Percentiles rank a stretch among this genome's conserved stretches.
Evolutionary conservation across 306 rosid genomes (phyloP).

Genomic region (Sophora flavescens): DNA sequence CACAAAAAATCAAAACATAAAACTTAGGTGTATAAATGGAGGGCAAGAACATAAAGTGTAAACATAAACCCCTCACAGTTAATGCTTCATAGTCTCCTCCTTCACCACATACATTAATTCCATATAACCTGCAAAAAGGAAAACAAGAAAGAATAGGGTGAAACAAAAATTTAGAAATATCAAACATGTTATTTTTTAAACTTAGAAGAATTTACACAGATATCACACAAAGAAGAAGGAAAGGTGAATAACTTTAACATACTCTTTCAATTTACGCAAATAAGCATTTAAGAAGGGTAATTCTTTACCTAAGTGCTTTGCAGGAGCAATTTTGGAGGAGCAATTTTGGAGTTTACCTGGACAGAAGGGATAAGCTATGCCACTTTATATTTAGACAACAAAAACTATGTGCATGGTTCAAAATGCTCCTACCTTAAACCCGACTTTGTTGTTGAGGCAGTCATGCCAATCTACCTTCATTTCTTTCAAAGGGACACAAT

Average conservation of each 20-base stretch:
- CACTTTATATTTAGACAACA: conserved; percentile 11
- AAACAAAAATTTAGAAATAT: conserved; percentile 23
- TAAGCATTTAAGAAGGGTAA: conserved; percentile 69
- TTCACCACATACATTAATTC: conserved; percentile 95
- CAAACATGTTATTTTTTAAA: conserved; percentile 17
- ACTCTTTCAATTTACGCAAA: no score
- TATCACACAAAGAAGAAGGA: conserved; percentile 35
- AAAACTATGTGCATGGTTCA: conserved; percentile 20
- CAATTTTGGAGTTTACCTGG: background rate
- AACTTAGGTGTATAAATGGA: no score
- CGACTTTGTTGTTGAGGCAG: conserved; percentile 91
- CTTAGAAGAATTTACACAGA: conserved; percentile 31
- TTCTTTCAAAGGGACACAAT: conserved; percentile 89
- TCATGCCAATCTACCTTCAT: conserved; percentile 95
- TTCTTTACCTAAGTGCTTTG: conserved; percentile 94
- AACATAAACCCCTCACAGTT: conserved; percentile 66
- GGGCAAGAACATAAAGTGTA: background rate
- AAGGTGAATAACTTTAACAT: conserved; percentile 43
- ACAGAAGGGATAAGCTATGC: conserved; percentile 14
- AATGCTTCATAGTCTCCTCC: conserved; percentile 98
- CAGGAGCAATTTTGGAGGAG: conserved; percentile 59
- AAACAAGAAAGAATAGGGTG: conserved; percentile 10
- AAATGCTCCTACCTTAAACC: conserved; percentile 79
- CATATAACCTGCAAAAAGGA: conserved; percentile 70
- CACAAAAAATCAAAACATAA: background rate